A percentile compares a stretch with the other conserved stretches of the same genome.
Evolutionary conservation across 2,329 filamentous ascomycete species (phyloP).

Genomic region (Arthrobotrys conoides): DNA sequence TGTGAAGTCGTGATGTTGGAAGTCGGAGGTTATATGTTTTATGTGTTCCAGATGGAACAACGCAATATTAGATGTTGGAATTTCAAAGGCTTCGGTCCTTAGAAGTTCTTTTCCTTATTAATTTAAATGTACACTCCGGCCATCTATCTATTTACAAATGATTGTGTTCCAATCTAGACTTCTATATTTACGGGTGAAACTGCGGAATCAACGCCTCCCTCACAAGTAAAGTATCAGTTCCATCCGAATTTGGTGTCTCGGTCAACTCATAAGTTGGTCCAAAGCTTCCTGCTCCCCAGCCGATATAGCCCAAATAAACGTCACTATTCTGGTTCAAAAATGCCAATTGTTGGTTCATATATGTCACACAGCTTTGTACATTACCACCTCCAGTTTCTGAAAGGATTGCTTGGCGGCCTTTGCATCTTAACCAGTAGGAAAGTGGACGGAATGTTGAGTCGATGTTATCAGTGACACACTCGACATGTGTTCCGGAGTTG

Average conservation of each 20-base stretch:
- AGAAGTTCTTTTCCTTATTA: neutral
- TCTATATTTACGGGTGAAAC: conserved; percentile 32
- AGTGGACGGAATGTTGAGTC: conserved; percentile 65
- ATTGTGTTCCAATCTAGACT: neutral
- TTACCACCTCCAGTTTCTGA: conserved; percentile 67
- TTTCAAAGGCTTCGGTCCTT: neutral
- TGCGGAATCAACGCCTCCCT: conserved; percentile 41
- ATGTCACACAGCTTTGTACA: conserved; percentile 65
- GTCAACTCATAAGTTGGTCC: conserved; percentile 34
- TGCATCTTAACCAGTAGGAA: conserved; percentile 66
- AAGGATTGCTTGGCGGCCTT: conserved; percentile 66
- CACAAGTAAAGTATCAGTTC: conserved; percentile 36
- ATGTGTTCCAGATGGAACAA: neutral
- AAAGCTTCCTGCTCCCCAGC: conserved; percentile 64
- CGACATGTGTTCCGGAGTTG: conserved; percentile 71
- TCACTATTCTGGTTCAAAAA: conserved; percentile 65
- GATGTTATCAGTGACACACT: conserved; percentile 71
- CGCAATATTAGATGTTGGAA: neutral
- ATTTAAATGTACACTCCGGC: neutral
- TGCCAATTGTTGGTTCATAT: conserved; percentile 65
- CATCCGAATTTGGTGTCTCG: conserved; percentile 37
- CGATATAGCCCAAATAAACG: conserved; percentile 64
- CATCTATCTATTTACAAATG: conserved; percentile 7
- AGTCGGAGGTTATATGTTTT: conserved; percentile 18
- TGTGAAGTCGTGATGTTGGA: conserved; percentile 2